phyloP scores from a whole-genome alignment of 305 asterid species.

The Ajuga reptans region DNA sequence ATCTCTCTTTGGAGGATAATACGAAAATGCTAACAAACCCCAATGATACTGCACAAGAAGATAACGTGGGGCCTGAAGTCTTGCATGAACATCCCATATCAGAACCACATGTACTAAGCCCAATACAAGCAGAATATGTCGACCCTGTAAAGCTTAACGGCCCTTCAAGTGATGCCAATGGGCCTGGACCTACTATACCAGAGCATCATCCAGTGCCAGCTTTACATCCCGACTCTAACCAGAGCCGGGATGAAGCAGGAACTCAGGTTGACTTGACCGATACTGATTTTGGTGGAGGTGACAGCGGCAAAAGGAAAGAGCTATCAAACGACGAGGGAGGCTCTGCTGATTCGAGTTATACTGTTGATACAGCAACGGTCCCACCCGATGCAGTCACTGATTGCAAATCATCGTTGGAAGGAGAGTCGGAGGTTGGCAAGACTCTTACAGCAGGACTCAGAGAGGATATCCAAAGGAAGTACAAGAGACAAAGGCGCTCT shows the following conservation, averaged over 20 bases:
- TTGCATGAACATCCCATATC: conserved; percentile 15
- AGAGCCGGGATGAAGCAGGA: conserved; percentile 20
- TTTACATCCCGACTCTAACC: conserved; percentile 12
- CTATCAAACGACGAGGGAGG: conserved; percentile 18
- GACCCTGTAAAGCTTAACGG: conserved; percentile 22
- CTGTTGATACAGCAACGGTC: conserved; percentile 15
- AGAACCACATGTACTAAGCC: conserved; percentile 24
- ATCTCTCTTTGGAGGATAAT: conserved; percentile 20
- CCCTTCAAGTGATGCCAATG: conserved; percentile 15
- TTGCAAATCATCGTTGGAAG: conserved; percentile 25
- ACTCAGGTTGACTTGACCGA: conserved; percentile 15
- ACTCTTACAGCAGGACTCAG: conserved; percentile 22
- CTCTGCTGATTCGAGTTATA: not conserved
- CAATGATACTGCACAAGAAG: conserved; percentile 28
- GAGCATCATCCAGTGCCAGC: conserved; percentile 19
- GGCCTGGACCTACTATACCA: conserved; percentile 9
- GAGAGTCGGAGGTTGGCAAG: conserved; percentile 19
- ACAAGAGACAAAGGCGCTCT: conserved; percentile 41
- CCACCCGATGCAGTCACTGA: conserved; percentile 19
- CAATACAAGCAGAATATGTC: conserved; percentile 18
- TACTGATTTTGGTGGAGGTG: conserved; percentile 15
- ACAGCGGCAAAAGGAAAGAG: conserved; percentile 32
- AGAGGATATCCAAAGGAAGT: conserved; percentile 37
- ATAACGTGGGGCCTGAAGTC: conserved; percentile 24
- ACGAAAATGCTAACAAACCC: conserved; percentile 4